Percentiles rank a stretch among this genome's conserved stretches.
These are phyloP conservation scores for Cenchrus fungigraminus DNA, from an alignment of 176 grass and related monocot species.

Conservation along the genomic window DNA sequence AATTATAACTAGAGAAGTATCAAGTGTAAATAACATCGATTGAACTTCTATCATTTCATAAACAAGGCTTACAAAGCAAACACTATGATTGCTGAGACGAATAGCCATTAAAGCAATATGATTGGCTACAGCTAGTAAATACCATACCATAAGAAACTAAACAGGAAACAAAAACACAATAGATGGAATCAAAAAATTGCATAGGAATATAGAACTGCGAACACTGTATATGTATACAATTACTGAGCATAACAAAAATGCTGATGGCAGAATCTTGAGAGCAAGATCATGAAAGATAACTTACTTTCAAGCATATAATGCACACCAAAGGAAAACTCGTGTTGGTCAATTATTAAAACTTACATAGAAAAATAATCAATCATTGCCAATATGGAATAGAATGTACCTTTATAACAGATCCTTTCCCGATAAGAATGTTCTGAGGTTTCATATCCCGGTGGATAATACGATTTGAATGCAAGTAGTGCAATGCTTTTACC, in stretches of 20 bases:
- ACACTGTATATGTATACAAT: constrained; percentile 12
- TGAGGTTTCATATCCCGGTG: constrained; percentile 99
- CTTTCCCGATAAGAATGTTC: constrained; percentile 95
- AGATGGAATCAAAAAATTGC: neutral
- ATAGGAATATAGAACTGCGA: constrained; percentile 5
- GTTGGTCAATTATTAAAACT: neutral
- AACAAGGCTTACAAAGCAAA: neutral
- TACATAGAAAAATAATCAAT: neutral
- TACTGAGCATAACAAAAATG: neutral
- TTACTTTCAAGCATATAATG: neutral
- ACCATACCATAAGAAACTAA: constrained; percentile 23
- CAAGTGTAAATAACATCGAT: neutral
- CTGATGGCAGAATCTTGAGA: neutral
- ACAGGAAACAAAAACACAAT: neutral
- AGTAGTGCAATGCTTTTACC: constrained; percentile 95
- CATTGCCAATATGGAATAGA: constrained; percentile 9
- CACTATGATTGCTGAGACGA: neutral
- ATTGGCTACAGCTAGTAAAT: neutral
- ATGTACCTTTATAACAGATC: constrained; percentile 89
- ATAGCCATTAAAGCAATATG: constrained; percentile 5
- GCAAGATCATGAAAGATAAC: neutral
- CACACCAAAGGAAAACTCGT: constrained; percentile 2
- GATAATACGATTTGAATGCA: constrained; percentile 94
- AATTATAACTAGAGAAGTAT: constrained; percentile 31
- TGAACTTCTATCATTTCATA: no score